These are phyloP conservation scores for Chaetomiaceae sp. DNA, from an alignment of 2,329 filamentous ascomycete genomes.

Conservation along the genomic window DNA sequence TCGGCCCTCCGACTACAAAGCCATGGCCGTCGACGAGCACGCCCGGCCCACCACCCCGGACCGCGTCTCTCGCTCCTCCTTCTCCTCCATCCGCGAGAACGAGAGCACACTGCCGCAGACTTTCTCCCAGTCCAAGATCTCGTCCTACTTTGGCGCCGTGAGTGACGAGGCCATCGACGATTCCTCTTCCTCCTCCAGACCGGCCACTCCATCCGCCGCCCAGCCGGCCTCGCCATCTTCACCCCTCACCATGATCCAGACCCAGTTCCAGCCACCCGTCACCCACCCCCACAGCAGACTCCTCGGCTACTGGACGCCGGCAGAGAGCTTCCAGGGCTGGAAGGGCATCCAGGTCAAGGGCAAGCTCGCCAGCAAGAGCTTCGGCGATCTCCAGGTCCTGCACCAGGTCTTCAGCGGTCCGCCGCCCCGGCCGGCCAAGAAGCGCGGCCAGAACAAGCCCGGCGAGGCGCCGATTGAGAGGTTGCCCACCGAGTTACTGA, in stretches of 20 bases:
- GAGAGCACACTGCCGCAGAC: conserved; percentile 54
- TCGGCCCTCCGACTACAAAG: conserved; percentile 24
- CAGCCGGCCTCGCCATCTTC: conserved; percentile 10
- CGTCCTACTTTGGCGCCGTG: conserved; percentile 42
- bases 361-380: conserved; percentile 55
- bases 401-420: conserved; percentile 49
- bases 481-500: conserved; percentile 63
- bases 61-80: conserved; percentile 46
- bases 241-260: conserved; percentile 35
- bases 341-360: conserved; percentile 55
- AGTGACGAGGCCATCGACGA: conserved; percentile 48
- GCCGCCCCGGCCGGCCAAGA: conserved; percentile 25
- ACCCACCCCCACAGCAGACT: conserved; percentile 51
- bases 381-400: conserved; percentile 51
- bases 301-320: conserved; percentile 53
- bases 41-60: conserved; percentile 28
- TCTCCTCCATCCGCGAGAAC: conserved; percentile 57
- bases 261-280: conserved; percentile 45
- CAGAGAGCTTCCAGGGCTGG: conserved; percentile 55
- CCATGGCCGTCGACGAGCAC: conserved; percentile 20
- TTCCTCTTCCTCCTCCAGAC: conserved; percentile 33
- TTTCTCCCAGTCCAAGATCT: conserved; percentile 58
- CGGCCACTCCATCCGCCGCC: conserved; percentile 16
- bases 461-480: conserved; percentile 56
- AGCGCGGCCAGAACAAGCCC: conserved; percentile 25